Conservation (phyloP, 108 stramenopile genomes). For the Fistulifera solaris region DNA sequence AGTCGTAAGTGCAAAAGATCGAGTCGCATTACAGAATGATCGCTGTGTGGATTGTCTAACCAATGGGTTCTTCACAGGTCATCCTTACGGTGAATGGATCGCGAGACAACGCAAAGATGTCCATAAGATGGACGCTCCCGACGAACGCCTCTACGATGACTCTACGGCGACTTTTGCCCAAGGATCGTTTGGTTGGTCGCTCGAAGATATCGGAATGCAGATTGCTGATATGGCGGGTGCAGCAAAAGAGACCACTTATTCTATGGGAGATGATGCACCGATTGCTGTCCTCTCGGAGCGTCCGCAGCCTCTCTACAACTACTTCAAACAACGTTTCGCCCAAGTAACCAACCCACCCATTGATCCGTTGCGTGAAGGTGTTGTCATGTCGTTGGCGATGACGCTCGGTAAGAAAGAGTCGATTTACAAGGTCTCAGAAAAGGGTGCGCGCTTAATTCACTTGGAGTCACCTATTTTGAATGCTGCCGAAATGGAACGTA, state of each 20-base stretch:
- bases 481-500: conserved; percentile 56
- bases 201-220: conserved; percentile 96
- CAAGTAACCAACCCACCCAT: conserved; percentile 99
- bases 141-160: conserved; percentile 70
- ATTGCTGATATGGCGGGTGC: conserved; percentile 90
- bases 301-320: conserved; percentile 88
- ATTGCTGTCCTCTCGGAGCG: conserved; percentile 82
- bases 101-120: conserved; percentile 67
- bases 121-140: conserved; percentile 27
- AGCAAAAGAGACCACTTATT: conserved; percentile 93
- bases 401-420: conserved; percentile 90
- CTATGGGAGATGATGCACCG: conserved; percentile 98
- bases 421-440: conserved; percentile 86
- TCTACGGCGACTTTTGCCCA: conserved; percentile 74
- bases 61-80: conserved; percentile 21
- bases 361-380: conserved; percentile 94
- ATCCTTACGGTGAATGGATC: conserved; percentile 87
- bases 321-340: conserved; percentile 96
- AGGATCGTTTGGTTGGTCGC: conserved; percentile 86
- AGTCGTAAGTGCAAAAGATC: conserved; percentile 37
- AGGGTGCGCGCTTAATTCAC: conserved; percentile 76
- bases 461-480: conserved; percentile 77
- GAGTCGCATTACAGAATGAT: not conserved
- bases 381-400: conserved; percentile 95
- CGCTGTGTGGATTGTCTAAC: not conserved